Base-by-base conservation (phyloP, 1,139 yeast genomes). In the Meyerozyma sp. region DNA sequence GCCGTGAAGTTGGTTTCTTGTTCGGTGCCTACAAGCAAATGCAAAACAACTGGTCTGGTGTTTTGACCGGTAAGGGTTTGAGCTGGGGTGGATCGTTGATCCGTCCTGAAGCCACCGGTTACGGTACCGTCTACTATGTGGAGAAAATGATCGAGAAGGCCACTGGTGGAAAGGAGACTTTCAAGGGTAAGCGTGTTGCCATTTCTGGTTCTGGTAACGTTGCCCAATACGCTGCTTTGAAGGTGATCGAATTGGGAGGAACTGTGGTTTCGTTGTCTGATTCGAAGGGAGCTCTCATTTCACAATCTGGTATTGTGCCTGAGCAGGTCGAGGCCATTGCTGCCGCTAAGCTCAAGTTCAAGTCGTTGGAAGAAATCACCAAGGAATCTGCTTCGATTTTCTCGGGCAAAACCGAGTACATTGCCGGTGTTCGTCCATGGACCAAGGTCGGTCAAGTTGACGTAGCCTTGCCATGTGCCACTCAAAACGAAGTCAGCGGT, bases 31-130 rank as follows among this genome's bases (percentile, higher is more conserved):
- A 88, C 89, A 89, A 90, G 80, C 78, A 80, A 63, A 79, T 81
- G 82, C 85, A 79, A 73, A 91, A 93, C 83, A 79, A 84, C 65
- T 93, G 91, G 85, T 93, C 93, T 66, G 98, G 98, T 81, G 93
- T 91, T 46, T 79, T 93, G 60, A 93, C 98, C 63, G 98, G 98
- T 74, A 93, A 93, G 78, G 98, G 97, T 62, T 79, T 90, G 63
- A 74, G 84, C 66, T 93, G 97, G 96, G 98, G 98, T 80, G 98
- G 98, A 65, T 91, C 98, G 59, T 80, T 91, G 67, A 90, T 93
- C 73, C 87, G 98, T 75, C 96, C 98, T 54, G 98, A 93, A 80
- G 98, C 98, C 54, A 93, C 98, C 52, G 98, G 98, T 70, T 93
- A 83, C 77, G 98, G 98, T 73, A 77, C 87, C 50, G 95, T 93